Evolutionary conservation across 176 grass and related monocot species (phyloP), one percentile per base, ranked within the genome.

Genomic region (Aechmea fasciata): DNA sequence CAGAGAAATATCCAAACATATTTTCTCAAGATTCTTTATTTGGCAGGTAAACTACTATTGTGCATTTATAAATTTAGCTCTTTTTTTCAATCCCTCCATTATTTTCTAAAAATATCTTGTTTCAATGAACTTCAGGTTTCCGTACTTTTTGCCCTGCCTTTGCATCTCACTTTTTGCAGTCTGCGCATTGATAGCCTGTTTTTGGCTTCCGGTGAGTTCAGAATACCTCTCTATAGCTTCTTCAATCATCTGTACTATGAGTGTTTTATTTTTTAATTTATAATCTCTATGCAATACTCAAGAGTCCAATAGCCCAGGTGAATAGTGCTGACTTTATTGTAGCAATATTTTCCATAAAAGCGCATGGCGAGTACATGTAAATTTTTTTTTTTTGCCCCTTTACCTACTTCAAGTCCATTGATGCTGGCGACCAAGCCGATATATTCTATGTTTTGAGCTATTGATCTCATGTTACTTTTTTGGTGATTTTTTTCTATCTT

Each of bases 131-230:
- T 90, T 65, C 70, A 90, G 88, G 73, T 86, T 90, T 90, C 88
- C 83, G 1, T 90, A 90, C 57, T 85, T 85, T 71, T 70, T 90
- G 14, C 87, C 87, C 1, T 90, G 87, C 69, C 47, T 90, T 49
- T 79, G 49, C 64, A 83, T 90, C 65, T 85, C 83, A n/a, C 61
- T 85, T 51, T 66, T 90, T 54, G 65, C 83, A 26, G 29, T 48
- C 68, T 3, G 48, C 63, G 69, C 79, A 76, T 63, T 82, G 69
- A 18, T 90, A 62, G 72, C 76, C 52, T 83, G 76, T 63, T 77
- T 90, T 51, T 90, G 87, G 87, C 77, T 90, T 54, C 87, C 83
- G 66, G 87, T 85, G 69, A 89, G 87, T 77, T 66, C 52, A 20
- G 17, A 61, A 18, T 22, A 19, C 2, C 15, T 19, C 20, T 61